These are phyloP conservation scores for Botryotinia convoluta DNA, from an alignment of 2,329 filamentous ascomycete genomes.

Conservation along the genomic window DNA sequence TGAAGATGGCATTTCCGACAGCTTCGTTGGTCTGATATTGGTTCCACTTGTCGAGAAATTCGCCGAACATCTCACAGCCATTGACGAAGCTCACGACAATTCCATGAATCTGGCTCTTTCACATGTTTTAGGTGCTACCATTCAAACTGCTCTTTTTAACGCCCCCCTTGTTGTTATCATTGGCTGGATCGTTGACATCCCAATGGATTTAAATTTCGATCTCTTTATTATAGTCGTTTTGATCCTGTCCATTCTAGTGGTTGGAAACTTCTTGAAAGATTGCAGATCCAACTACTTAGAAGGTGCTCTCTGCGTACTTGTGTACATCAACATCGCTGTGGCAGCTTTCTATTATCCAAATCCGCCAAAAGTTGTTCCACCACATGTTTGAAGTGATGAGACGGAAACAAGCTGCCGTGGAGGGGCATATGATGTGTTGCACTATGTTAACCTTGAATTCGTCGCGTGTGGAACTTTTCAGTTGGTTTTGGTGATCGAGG, in stretches of 20 bases:
- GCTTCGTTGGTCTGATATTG: constrained; percentile 69
- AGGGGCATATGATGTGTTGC: background rate
- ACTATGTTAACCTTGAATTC: background rate
- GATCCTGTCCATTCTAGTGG: constrained; percentile 79
- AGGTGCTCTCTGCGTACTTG: constrained; percentile 72
- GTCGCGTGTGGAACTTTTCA: background rate
- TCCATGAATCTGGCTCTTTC: constrained; percentile 51
- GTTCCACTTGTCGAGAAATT: constrained; percentile 82
- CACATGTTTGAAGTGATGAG: background rate
- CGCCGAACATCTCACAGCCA: constrained; percentile 78
- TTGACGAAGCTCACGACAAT: constrained; percentile 82
- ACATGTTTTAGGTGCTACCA: constrained; percentile 60
- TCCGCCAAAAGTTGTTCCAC: constrained; percentile 23
- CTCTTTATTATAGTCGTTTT: constrained; percentile 79
- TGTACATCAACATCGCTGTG: constrained; percentile 59
- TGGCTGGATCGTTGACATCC: constrained; percentile 70
- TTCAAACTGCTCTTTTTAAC: constrained; percentile 88
- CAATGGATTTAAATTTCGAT: constrained; percentile 81
- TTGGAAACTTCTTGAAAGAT: constrained; percentile 84
- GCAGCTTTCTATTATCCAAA: constrained; percentile 58
- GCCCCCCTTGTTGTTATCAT: constrained; percentile 79
- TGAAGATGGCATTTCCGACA: constrained; percentile 51
- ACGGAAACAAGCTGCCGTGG: no score
- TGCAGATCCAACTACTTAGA: constrained; percentile 90
- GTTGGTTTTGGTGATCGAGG: background rate